Conservation (phyloP, 768 basidiomycete genomes). For the Ephemerocybe angulata region DNA sequence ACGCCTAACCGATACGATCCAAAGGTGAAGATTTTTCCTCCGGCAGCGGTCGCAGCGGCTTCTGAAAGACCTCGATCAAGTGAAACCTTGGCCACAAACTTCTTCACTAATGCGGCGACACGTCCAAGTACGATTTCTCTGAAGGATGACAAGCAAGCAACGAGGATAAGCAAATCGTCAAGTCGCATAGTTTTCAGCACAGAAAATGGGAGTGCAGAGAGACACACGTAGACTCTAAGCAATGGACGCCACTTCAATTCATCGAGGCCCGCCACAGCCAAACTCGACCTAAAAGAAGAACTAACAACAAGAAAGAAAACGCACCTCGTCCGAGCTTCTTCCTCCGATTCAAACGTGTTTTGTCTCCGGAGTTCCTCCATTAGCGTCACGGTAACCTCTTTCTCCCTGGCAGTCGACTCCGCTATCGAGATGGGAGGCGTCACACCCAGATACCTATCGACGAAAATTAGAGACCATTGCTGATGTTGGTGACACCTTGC, state of each 20-base stretch:
- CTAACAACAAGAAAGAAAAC: conserved; percentile 28
- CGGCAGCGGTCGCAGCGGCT: conserved; percentile 80
- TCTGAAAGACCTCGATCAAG: conserved; percentile 82
- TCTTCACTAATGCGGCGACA: conserved; percentile 83
- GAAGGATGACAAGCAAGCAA: conserved; percentile 2
- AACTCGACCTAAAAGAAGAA: too few species aligned
- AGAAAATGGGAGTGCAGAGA: too few species aligned
- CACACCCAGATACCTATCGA: conserved; percentile 67
- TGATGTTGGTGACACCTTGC: neutral
- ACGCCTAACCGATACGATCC: conserved; percentile 98
- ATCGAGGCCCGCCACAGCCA: too few species aligned
- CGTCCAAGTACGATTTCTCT: conserved; percentile 94
- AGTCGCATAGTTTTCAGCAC: too few species aligned
- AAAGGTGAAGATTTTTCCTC: conserved; percentile 98
- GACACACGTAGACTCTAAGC: too few species aligned
- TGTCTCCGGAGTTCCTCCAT: conserved; percentile 89
- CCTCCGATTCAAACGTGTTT: conserved; percentile 85
- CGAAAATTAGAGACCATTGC: conserved; percentile 5
- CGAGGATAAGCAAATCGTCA: neutral
- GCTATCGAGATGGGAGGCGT: conserved; percentile 79
- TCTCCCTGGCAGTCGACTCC: conserved; percentile 75
- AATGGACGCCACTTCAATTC: too few species aligned
- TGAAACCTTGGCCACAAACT: conserved; percentile 85
- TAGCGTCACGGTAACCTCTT: conserved; percentile 76
- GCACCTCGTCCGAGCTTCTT: conserved; percentile 85